phyloP scores from a whole-genome alignment of 352 stramenopile genomes.

The Thalassiosira sp. region DNA sequence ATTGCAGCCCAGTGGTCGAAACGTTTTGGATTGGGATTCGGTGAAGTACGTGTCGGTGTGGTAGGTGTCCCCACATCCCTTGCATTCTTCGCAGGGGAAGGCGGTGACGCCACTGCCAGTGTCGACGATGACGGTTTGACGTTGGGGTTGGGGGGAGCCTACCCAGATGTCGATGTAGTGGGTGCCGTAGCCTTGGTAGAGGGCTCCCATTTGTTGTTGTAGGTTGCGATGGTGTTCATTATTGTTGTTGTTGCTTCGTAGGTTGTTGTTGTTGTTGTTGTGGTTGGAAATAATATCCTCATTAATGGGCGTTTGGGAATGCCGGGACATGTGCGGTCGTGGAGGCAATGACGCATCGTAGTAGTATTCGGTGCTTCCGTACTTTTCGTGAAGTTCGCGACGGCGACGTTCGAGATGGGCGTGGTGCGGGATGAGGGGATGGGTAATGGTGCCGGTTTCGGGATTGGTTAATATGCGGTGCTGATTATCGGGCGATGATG shows the following conservation, averaged over 20 bases:
- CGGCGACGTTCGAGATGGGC: slow-evolving; percentile 33
- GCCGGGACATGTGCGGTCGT: slow-evolving; percentile 27
- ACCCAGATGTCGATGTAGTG: slow-evolving; percentile 87
- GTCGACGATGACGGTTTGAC: slow-evolving; percentile 94
- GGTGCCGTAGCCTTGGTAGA: slow-evolving; percentile 86
- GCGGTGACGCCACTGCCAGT: slow-evolving; percentile 94
- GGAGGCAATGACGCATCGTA: slow-evolving; percentile 15
- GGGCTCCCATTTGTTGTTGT: slow-evolving; percentile 60
- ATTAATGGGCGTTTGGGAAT: slow-evolving; percentile 5
- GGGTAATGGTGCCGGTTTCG: slow-evolving; percentile 31
- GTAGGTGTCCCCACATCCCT: slow-evolving; percentile 84
- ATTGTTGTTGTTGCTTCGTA: no score
- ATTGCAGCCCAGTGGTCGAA: slow-evolving; percentile 67
- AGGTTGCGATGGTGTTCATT: slow-evolving; percentile 22
- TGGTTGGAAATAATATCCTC: background rate
- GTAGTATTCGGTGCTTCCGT: background rate
- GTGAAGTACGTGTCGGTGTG: slow-evolving; percentile 86
- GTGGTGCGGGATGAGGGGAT: slow-evolving; percentile 42
- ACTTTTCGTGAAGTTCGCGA: slow-evolving; percentile 18
- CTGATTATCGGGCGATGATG: background rate
- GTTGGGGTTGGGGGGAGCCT: slow-evolving; percentile 77
- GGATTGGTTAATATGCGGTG: slow-evolving; percentile 30
- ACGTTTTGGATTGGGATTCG: slow-evolving; percentile 56
- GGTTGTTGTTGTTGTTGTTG: background rate
- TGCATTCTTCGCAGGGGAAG: slow-evolving; percentile 93